Evolutionary conservation across 78 protist species (phyloP).

Genomic region (Mastigamoeba balamuthi): DNA sequence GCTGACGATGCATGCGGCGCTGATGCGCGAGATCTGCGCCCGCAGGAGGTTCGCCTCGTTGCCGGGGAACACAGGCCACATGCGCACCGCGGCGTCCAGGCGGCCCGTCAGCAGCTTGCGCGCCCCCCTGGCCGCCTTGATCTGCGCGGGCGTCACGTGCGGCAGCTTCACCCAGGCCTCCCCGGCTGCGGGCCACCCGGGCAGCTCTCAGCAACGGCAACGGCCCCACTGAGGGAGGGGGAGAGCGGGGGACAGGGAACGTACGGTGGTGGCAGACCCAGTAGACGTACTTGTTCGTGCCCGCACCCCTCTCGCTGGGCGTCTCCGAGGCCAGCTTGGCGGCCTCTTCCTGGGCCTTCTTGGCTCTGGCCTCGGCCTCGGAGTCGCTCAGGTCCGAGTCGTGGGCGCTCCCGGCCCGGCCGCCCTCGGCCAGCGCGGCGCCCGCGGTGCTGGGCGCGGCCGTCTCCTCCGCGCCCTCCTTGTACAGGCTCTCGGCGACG

Average conservation of each 20-base stretch:
- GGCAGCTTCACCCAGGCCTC: slow-evolving; percentile 16
- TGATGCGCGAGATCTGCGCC: slow-evolving; percentile 28
- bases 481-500: neutral
- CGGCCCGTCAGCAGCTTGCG: slow-evolving; percentile 21
- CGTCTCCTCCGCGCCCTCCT: neutral
- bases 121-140: slow-evolving; percentile 2
- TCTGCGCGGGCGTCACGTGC: slow-evolving; percentile 29
- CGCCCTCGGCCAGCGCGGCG: too few relatives aligned
- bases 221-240: neutral
- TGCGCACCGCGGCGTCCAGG: neutral
- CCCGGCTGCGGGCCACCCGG: neutral
- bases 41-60: slow-evolving; percentile 16
- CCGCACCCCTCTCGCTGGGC: neutral
- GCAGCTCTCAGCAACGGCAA: neutral
- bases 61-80: slow-evolving; percentile 25
- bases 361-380: neutral
- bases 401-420: neutral
- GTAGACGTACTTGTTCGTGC: neutral
- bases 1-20: neutral
- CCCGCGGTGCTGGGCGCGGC: too few relatives aligned
- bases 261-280: too few relatives aligned
- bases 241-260: too few relatives aligned
- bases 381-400: neutral
- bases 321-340: neutral
- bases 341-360: neutral